Base-by-base conservation (phyloP, 2,329 filamentous ascomycete genomes). In the Aspergillus clavatus region DNA sequence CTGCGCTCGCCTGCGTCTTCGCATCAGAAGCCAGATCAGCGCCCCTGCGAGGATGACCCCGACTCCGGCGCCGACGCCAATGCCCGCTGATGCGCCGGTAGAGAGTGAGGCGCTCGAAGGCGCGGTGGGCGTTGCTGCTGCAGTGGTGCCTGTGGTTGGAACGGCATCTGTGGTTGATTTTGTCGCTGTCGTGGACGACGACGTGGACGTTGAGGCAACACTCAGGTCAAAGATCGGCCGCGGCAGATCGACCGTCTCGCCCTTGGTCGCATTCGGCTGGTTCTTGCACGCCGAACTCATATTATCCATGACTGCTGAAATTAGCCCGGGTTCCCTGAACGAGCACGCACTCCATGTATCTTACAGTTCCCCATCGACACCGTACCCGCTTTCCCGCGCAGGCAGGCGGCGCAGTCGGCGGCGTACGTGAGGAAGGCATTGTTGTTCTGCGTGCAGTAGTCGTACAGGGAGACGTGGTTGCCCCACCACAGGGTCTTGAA, bases 21-120 rank as follows among this genome's bases (percentile, higher is more conserved):
- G 29, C n/a, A 33, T 4, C 5, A 33, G 29, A 10, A 33, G 11
- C 29, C 29, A 33, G 2, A 33, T 1, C 14, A 33, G 18, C 29
- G 29, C 29, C 29, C 29, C 29, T 7, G 18, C 7, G 29, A 33
- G 29, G 29, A 33, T 33, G 2, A 33, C 14, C 3, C 29, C 29
- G 1, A 16, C 29, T 16, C 29, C 29, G 11, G 14, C 29, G 7
- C 29, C 59, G 1, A 59, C 29, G 7, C 29, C 29, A 5, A 33
- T 33, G 14, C 29, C 29, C 14, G 29, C 29, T 10, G 29, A n/a
- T 33, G 29, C 29, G 10, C 29, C 29, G 5, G 14, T 16, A 7
- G 29, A 33, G 7, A 33, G 14, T 10, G 12, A n/a, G 7, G 28
- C 14, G 14, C n/a, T 8, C 1, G 29, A 33, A 0, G 29, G 10